Evolutionary conservation across 2,329 filamentous ascomycete species (phyloP).

Genomic region (Pseudophaeomoniella oleicola): DNA sequence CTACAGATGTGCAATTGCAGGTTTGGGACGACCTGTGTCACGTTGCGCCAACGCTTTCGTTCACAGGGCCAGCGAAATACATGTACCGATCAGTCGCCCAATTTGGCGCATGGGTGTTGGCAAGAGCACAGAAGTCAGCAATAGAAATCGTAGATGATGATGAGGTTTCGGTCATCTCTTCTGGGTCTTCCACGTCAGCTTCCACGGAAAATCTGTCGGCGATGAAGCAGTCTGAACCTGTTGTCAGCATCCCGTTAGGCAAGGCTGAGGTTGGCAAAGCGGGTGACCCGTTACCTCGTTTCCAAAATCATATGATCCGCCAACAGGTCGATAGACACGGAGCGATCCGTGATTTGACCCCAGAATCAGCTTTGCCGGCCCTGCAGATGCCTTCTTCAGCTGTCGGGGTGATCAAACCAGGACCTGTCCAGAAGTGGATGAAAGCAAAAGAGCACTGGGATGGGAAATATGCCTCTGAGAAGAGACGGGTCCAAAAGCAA

Average conservation of each 20-base stretch:
- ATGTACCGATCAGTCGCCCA: constrained; percentile 91
- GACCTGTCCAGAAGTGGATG: constrained; percentile 73
- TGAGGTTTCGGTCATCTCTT: constrained; percentile 60
- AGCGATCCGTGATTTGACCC: constrained; percentile 51
- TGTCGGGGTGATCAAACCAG: constrained; percentile 67
- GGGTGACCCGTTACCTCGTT: constrained; percentile 67
- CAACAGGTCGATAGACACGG: constrained; percentile 74
- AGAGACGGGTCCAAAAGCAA: constrained; percentile 57
- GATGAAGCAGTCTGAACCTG: constrained; percentile 11
- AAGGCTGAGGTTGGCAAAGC: constrained; percentile 57
- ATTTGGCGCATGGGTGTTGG: constrained; percentile 83
- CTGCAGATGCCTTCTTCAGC: constrained; percentile 48
- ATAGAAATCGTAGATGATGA: constrained; percentile 77
- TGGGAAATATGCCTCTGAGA: constrained; percentile 51
- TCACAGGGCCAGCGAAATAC: constrained; percentile 87
- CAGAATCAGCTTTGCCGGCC: constrained; percentile 49
- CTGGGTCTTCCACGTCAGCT: constrained; percentile 21
- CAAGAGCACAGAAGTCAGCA: constrained; percentile 61
- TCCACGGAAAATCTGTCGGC: constrained; percentile 7
- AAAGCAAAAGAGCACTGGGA: constrained; percentile 60
- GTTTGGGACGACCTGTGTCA: constrained; percentile 95
- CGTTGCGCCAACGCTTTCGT: constrained; percentile 82
- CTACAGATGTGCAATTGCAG: constrained; percentile 85
- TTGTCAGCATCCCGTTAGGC: constrained; percentile 1
- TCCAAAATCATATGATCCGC: constrained; percentile 79